A percentile compares a stretch with the other conserved stretches of the same genome.
Evolutionary conservation across 805 yeast species (phyloP).

Genomic region (Naumovozyma castellii): DNA sequence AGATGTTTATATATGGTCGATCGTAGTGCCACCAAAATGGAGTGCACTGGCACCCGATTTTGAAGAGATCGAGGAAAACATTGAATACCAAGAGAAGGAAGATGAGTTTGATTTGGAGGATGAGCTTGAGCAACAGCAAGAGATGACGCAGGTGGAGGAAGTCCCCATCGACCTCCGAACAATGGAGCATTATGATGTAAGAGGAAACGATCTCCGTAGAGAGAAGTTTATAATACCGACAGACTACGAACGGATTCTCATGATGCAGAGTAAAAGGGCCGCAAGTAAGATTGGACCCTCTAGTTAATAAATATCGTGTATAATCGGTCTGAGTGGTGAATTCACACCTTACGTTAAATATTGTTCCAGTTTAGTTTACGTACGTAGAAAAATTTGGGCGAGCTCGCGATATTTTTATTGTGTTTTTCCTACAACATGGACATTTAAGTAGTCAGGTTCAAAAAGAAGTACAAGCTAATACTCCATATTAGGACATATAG

Average conservation of each 20-base stretch:
- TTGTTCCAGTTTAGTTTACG: too few relatives aligned
- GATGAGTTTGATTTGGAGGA: constrained; percentile 84
- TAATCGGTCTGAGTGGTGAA: too few relatives aligned
- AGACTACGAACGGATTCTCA: constrained; percentile 28
- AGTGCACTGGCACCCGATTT: constrained; percentile 94
- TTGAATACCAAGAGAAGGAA: constrained; percentile 77
- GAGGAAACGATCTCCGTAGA: constrained; percentile 49
- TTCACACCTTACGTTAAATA: too few relatives aligned
- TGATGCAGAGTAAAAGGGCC: constrained; percentile 5
- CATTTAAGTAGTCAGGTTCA: too few relatives aligned
- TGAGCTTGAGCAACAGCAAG: constrained; percentile 50
- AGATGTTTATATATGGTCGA: constrained; percentile 70
- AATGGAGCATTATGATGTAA: constrained; percentile 55
- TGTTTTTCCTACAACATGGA: too few relatives aligned
- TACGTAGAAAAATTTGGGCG: too few relatives aligned
- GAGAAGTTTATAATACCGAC: constrained; percentile 55
- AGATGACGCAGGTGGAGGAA: constrained; percentile 56
- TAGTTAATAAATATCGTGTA: too few relatives aligned
- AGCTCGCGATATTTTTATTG: too few relatives aligned
- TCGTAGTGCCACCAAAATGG: constrained; percentile 85
- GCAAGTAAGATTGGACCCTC: too few relatives aligned
- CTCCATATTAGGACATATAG: too few relatives aligned
- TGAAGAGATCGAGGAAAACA: constrained; percentile 86
- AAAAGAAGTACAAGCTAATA: too few relatives aligned
- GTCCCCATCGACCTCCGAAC: constrained; percentile 54